phyloP scores from a whole-genome alignment of 306 rosid species.

The Sophora flavescens region DNA sequence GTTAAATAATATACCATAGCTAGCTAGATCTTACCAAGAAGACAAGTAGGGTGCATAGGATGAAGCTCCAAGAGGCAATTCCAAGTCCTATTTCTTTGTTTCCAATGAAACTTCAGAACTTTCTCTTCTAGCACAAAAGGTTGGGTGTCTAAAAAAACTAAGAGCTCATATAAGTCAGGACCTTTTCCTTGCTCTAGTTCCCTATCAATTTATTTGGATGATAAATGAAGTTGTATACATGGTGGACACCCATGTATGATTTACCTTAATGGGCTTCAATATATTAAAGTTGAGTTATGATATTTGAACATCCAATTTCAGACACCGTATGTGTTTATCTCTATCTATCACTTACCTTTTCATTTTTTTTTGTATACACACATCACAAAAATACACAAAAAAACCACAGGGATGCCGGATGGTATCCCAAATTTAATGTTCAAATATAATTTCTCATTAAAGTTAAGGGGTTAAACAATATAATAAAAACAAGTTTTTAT shows the following conservation, averaged over 20 bases:
- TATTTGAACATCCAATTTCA: no score
- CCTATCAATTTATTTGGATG: conserved; percentile 12
- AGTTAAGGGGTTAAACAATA: no score
- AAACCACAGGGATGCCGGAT: no score
- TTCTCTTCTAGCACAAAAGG: neutral
- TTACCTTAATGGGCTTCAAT: neutral
- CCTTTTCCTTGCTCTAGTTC: neutral
- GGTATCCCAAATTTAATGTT: no score
- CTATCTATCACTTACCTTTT: no score
- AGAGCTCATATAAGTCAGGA: neutral
- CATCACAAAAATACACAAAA: no score
- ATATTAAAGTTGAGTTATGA: no score
- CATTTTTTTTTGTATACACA: no score
- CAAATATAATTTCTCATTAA: no score
- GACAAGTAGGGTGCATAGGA: conserved; percentile 47
- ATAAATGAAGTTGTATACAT: neutral
- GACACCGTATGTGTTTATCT: no score
- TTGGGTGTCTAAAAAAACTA: conserved; percentile 10
- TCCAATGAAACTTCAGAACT: conserved; percentile 29
- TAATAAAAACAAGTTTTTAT: no score
- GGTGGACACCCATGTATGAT: neutral
- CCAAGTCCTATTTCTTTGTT: conserved; percentile 48
- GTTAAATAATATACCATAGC: neutral
- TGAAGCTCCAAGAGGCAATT: conserved; percentile 47
- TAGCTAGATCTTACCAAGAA: conserved; percentile 48